phyloP scores from a whole-genome alignment of 2,329 filamentous ascomycete species.

The Phyllosticta citriasiana region DNA sequence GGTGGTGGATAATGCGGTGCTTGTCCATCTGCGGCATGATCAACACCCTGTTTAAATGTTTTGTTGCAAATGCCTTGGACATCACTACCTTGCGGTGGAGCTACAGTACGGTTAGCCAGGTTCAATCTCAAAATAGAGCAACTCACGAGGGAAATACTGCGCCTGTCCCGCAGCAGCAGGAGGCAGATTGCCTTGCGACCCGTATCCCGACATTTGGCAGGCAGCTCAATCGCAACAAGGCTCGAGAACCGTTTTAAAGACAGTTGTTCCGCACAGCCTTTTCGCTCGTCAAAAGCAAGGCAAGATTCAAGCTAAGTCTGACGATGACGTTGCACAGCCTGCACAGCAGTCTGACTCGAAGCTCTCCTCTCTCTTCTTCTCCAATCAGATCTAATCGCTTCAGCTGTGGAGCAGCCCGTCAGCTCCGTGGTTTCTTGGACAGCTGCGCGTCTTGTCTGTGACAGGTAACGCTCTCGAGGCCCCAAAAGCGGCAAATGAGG shows the following conservation, averaged over 20 bases:
- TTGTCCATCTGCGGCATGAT: constrained; percentile 1
- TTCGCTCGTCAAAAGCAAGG: background rate
- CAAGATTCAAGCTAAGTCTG: background rate
- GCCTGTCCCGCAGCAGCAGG: constrained; percentile 21
- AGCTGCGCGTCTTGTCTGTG: background rate
- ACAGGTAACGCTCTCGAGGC: background rate
- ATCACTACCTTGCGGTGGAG: constrained; percentile 15
- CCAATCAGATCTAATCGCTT: background rate
- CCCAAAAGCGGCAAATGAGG: background rate
- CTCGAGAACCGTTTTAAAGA: background rate
- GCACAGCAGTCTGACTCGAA: background rate
- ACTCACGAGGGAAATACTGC: constrained; percentile 25
- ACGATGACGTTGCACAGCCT: background rate
- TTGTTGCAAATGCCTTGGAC: background rate
- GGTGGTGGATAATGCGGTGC: constrained; percentile 18
- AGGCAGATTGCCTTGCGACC: background rate
- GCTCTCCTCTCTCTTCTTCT: background rate
- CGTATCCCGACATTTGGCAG: constrained; percentile 5
- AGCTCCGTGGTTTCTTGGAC: background rate
- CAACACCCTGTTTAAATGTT: background rate
- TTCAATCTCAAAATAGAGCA: background rate
- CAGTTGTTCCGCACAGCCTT: background rate
- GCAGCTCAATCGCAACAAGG: background rate
- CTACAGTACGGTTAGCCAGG: background rate
- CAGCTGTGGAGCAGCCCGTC: background rate